Base-by-base conservation (phyloP, 1,284 basidiomycete species). In the Waitea zeae region DNA sequence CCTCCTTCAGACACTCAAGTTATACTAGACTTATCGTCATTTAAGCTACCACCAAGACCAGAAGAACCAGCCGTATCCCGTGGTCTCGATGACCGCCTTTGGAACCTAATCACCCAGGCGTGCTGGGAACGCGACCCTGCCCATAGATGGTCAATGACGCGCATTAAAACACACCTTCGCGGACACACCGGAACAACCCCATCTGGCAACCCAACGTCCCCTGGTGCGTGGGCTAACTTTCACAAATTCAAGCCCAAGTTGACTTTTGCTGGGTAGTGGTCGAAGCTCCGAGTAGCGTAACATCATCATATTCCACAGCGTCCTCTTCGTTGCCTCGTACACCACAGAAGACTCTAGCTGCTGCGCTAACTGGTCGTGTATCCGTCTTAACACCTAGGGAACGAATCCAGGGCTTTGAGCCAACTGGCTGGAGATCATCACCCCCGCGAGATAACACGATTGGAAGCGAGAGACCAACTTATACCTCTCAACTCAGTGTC, bases 61-160 rank as follows among this genome's bases (percentile, higher is more conserved):
- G 51, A 46, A 5, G 43, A 40, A 12, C 37, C 38, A 22, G 44
- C 39, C 7, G 48, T 41, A 2, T 32, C 35, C 13, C 43, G 46
- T 17, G 57, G 53, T 12, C 43, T 61, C 2, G 47, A 41, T 12
- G 55, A 61, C 42, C 44, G 51, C 1, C 44, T 63, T 34, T 63
- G 62, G 61, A 34, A 44, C 11, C n/a, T n/a, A n/a, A 39, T 63
- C 27, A 53, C 62, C 44, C 44, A 44, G 17, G 45, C 42, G 36
- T 64, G 62, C 36, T 64, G 61, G 59, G 38, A 47, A 20, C 50
- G 43, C 34, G 50, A 50, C 32, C 57, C 61, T 13, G 44, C 47
- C 17, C 36, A 40, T 3, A 44, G 60, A n/a, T 61, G 60, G n/a
- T 47, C 54, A 11, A 59, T 62, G 44, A 39, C 49, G 24, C 41